These are phyloP conservation scores for Dactylellina parvicollis DNA, from an alignment of 2,329 filamentous ascomycete species.

Conservation along the genomic window DNA sequence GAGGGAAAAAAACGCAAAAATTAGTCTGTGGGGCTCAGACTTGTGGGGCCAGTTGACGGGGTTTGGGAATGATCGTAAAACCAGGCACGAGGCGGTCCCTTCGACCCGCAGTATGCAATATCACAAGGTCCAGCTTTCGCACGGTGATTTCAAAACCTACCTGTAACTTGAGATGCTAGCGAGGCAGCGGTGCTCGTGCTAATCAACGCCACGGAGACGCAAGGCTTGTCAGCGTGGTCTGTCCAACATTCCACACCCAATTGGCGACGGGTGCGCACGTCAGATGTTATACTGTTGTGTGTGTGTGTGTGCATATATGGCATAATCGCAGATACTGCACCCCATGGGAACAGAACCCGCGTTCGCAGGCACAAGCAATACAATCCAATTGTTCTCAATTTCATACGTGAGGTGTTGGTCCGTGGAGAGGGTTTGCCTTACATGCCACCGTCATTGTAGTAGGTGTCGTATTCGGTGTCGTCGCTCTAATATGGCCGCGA, in stretches of 20 bases:
- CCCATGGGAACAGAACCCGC: slow-evolving; percentile 5
- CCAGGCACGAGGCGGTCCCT: slow-evolving; percentile 8
- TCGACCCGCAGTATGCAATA: slow-evolving; percentile 1
- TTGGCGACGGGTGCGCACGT: slow-evolving; percentile 13
- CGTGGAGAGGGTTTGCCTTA: slow-evolving; percentile 33
- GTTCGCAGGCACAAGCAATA: slow-evolving; percentile 1
- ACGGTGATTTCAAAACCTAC: slow-evolving; percentile 19
- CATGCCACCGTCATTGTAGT: slow-evolving; percentile 48
- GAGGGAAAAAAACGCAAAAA: neutral
- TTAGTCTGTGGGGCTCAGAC: neutral
- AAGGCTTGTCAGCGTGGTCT: slow-evolving; percentile 21
- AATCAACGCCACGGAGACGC: slow-evolving; percentile 2
- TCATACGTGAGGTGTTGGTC: slow-evolving; percentile 13
- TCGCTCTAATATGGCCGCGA: slow-evolving; percentile 40
- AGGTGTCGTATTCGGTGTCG: slow-evolving; percentile 45
- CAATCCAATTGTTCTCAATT: slow-evolving; percentile 32
- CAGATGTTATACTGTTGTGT: neutral
- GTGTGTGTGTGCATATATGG: too few relatives aligned
- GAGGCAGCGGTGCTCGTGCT: slow-evolving; percentile 52
- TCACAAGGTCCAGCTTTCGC: neutral
- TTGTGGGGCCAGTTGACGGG: slow-evolving; percentile 9
- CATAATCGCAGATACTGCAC: slow-evolving; percentile 8
- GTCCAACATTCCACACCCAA: slow-evolving; percentile 20
- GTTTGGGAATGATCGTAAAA: slow-evolving; percentile 17
- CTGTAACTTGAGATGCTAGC: slow-evolving; percentile 43